Conservation (phyloP, 2,329 filamentous ascomycete genomes). For the Aspergillus bombycis region DNA sequence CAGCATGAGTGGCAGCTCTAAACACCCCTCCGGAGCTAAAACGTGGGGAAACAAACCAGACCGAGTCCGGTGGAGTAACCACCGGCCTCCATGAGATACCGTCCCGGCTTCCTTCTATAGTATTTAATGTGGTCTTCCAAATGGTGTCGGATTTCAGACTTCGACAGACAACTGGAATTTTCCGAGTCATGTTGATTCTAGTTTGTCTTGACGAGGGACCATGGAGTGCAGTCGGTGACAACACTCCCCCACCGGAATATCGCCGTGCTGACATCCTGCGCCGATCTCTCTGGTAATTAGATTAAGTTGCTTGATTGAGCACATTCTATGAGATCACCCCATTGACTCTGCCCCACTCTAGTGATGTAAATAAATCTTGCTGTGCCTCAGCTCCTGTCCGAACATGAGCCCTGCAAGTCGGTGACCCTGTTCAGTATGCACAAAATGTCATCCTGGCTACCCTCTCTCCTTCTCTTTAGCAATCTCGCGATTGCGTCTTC, state of each 20-base stretch:
- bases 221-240: neutral
- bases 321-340: neutral
- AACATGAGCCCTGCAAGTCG: neutral
- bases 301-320: neutral
- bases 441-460: neutral
- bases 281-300: neutral
- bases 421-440: neutral
- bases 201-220: neutral
- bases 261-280: neutral
- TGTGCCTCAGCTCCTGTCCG: neutral
- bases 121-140: neutral
- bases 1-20: neutral
- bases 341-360: neutral
- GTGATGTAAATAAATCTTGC: neutral
- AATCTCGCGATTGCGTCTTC: neutral
- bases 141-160: neutral
- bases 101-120: neutral
- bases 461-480: neutral
- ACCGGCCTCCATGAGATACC: neutral
- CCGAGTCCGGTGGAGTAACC: neutral
- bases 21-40: neutral
- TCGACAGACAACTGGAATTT: neutral
- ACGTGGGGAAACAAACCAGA: neutral
- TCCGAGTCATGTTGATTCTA: neutral
- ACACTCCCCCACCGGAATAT: neutral